Evolutionary conservation across 257 asterid species (phyloP).

Genomic region (Echites panduratus): DNA sequence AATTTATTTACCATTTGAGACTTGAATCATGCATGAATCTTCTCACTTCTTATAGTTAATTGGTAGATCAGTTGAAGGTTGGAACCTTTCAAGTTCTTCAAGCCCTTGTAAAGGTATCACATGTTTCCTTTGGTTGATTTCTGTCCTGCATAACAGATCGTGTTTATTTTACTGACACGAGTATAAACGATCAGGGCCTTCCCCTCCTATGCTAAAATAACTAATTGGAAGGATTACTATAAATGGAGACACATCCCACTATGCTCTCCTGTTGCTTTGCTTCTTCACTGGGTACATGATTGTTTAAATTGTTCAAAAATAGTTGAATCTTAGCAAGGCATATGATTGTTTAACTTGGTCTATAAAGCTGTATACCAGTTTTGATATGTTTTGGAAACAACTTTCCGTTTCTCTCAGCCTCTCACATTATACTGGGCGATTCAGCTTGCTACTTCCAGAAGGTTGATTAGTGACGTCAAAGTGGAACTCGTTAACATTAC

Average conservation of each 20-base stretch:
- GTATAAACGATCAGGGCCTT: constrained; percentile 43
- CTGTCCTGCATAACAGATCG: background rate
- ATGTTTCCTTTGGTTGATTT: constrained; percentile 3
- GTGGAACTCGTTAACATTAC: constrained; percentile 61
- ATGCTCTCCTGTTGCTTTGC: constrained; percentile 73
- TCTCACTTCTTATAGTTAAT: background rate
- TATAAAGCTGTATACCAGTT: background rate
- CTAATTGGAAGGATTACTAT: constrained; percentile 78
- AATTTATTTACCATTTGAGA: background rate
- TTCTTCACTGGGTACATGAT: constrained; percentile 87
- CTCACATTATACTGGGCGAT: constrained; percentile 66
- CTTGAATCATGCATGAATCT: background rate
- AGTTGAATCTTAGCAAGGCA: background rate
- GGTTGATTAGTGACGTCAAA: constrained; percentile 42
- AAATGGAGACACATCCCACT: constrained; percentile 91
- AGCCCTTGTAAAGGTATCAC: constrained; percentile 81
- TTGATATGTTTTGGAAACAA: constrained; percentile 5
- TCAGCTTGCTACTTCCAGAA: constrained; percentile 48
- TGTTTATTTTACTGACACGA: constrained; percentile 7
- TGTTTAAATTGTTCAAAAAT: background rate
- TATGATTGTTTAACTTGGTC: background rate
- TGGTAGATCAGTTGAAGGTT: constrained; percentile 39
- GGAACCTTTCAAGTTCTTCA: constrained; percentile 52
- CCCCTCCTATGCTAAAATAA: constrained; percentile 36
- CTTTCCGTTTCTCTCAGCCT: constrained; percentile 45